Conservation (phyloP, 257 asterid genomes). For the Capsicum baccatum region DNA sequence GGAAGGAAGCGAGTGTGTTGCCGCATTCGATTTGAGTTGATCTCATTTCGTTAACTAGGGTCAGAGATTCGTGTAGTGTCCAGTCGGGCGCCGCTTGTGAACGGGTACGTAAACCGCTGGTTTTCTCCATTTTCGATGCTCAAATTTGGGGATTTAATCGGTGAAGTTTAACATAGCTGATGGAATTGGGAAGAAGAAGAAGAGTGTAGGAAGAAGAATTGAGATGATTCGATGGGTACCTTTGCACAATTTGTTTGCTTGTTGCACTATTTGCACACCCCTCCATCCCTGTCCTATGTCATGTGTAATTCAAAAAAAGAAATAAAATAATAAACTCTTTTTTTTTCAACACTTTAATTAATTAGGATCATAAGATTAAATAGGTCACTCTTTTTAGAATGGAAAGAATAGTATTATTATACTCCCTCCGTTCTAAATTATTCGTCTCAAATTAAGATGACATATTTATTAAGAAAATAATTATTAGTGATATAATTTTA, state of each 20-base stretch:
- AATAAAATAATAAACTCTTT: too few species aligned
- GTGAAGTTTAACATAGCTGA: not conserved
- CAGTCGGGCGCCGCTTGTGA: constrained; percentile 88
- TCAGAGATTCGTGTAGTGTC: constrained; percentile 66
- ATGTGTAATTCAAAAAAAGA: too few species aligned
- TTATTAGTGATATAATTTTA: too few species aligned
- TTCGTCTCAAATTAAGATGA: too few species aligned
- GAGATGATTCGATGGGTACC: not conserved
- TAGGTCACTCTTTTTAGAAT: too few species aligned
- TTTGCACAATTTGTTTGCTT: not conserved
- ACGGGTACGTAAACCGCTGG: constrained; percentile 66
- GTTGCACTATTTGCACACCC: not conserved
- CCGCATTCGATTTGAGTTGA: constrained; percentile 85
- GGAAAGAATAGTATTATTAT: too few species aligned
- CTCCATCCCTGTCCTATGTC: too few species aligned
- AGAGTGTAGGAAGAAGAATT: not conserved
- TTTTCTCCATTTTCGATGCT: constrained; percentile 45
- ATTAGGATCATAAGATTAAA: too few species aligned
- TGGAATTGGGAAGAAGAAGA: not conserved
- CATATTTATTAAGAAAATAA: too few species aligned
- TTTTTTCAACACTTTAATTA: too few species aligned
- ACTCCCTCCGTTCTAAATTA: too few species aligned
- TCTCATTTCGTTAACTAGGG: constrained; percentile 70
- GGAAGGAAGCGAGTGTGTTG: constrained; percentile 73
- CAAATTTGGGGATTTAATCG: not conserved